These are phyloP conservation scores for Tagetes erecta DNA, from an alignment of 129 eudicot species.

Conservation along the genomic window DNA sequence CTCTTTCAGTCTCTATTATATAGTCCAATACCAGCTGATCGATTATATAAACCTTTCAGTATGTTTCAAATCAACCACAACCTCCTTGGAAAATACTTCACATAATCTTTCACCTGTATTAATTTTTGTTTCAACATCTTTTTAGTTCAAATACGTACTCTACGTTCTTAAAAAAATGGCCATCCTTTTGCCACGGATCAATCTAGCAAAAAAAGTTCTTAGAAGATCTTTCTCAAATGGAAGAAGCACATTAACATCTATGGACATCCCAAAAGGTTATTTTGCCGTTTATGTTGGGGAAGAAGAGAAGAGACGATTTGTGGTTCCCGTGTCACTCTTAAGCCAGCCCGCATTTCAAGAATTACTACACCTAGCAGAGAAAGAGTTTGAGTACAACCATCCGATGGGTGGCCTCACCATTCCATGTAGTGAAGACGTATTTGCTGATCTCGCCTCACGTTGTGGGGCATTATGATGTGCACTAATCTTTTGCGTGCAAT, in stretches of 20 bases:
- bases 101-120: too few species aligned
- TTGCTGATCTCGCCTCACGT: neutral
- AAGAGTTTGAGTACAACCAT: constrained; percentile 3
- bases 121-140: too few species aligned
- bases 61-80: too few species aligned
- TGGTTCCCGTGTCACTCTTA: neutral
- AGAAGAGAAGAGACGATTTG: constrained; percentile 3
- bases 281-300: constrained; percentile 1
- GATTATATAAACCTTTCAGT: too few species aligned
- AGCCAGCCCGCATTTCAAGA: constrained; percentile 4
- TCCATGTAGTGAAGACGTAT: neutral
- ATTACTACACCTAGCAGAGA: neutral
- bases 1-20: neutral
- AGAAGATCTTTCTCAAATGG: neutral
- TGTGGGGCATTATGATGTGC: neutral
- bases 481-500: too few species aligned
- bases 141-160: neutral
- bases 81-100: too few species aligned
- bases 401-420: constrained; percentile 11
- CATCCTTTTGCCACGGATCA: neutral
- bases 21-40: neutral
- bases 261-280: neutral
- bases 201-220: neutral
- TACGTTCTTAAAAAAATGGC: neutral
- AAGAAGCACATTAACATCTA: constrained; percentile 2